Conservation (phyloP, 1,284 basidiomycete genomes). For the Coniferiporia sulphurascens region DNA sequence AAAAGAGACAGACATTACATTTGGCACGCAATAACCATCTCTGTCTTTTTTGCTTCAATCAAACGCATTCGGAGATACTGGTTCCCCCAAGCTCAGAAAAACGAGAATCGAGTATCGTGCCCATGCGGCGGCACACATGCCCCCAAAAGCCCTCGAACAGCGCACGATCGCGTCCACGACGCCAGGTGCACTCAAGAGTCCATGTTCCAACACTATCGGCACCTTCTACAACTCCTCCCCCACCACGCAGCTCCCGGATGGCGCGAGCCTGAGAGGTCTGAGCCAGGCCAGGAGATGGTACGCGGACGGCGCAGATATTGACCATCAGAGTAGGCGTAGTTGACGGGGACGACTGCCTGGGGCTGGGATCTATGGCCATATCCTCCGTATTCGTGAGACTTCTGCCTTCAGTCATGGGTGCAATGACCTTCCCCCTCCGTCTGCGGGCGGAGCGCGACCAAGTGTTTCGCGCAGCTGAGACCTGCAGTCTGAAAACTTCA, state of each 20-base stretch:
- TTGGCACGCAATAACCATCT: too few species aligned
- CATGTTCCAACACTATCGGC: not conserved
- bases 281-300: not conserved
- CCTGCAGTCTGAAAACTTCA: slow-evolving; percentile 31
- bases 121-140: slow-evolving; percentile 44
- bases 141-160: slow-evolving; percentile 68
- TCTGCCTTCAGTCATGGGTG: not conserved
- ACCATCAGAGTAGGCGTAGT: slow-evolving; percentile 15
- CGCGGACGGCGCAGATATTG: slow-evolving; percentile 14
- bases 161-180: slow-evolving; percentile 52
- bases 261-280: not conserved
- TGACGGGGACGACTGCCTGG: slow-evolving; percentile 13
- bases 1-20: too few species aligned
- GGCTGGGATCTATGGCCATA: not conserved
- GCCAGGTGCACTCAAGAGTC: slow-evolving; percentile 53
- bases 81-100: not conserved
- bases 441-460: slow-evolving; percentile 69
- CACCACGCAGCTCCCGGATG: too few species aligned
- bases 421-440: slow-evolving; percentile 38
- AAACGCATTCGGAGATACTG: not conserved
- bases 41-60: too few species aligned
- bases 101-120: not conserved
- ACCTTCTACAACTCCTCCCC: not conserved
- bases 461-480: slow-evolving; percentile 50
- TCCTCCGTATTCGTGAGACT: not conserved